Base-by-base conservation (phyloP, 257 asterid species). In the Solanum lignicaule region DNA sequence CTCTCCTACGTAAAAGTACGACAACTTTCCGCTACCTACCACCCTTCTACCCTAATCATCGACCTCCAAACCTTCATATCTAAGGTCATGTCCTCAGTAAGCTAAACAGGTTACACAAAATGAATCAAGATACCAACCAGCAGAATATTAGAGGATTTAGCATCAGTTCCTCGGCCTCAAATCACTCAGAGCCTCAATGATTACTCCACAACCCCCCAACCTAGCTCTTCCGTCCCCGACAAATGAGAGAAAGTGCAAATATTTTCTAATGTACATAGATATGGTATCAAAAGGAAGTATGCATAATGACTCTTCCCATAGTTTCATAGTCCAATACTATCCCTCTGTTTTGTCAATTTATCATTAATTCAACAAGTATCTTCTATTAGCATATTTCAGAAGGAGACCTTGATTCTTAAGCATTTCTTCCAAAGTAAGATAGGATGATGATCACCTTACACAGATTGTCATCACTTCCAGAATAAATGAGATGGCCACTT, bases 381-480 rank as follows among this genome's bases (percentile, higher is more conserved):
- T 46, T 46, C 29, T 5, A 3, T 46, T 27, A 69, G 48, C 21
- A 86, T 21, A 7, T 33, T 68, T 31, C 68, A 0, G 68, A n/a
- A 16, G 33, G n/a, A 88, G 20, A 90, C 71, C 20, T 21, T 35
- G 60, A 66, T 68, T 46, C 88, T 74, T 23, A 86, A 68, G 65
- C 73, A 33, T 29, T 86, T 71, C 39, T 85, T 55, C 65, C n/a
- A 12, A 46, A 58, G 79, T 73, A 71, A 86, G 83, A 86, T 41
- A 60, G 71, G 52, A 29, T 73, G 81, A 74, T 48, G 41, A 52
- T 86, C 88, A 95, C 99, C 99, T 96, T 96, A 89, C 98, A 94
- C 84, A 94, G 92, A 87, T 91, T 94, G 91, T 96, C 99, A 25
- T 96, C 98, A 55, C 99, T 91, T 86, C 99, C 99, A 43, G 99